Base-by-base conservation (phyloP, 139 green algal genomes). In the Pycnococcus provasolii region DNA sequence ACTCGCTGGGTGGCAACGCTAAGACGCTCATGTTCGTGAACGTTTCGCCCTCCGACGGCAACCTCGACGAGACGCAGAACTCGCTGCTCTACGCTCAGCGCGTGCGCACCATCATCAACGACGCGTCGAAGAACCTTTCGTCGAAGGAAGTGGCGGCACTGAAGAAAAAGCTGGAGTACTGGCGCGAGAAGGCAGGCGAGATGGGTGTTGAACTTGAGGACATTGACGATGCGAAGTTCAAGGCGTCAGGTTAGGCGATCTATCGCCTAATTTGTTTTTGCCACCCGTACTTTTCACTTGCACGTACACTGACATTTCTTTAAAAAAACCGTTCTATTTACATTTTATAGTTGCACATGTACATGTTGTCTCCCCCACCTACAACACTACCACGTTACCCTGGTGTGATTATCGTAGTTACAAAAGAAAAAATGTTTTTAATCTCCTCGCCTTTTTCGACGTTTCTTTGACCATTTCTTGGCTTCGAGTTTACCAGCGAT, bases 71-170 rank as follows among this genome's bases (percentile, higher is more conserved):
- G 62, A 78, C 73, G 43, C 73, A 83, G 46, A 83, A 79, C 63
- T 83, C 77, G 5, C 62, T 83, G 13, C 75, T 43, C 67, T 83
- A 83, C 44, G 73, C 77, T 5, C 68, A 48, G 7, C 68, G 92
- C 42, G 92, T 97, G 73, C 87, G 88, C 46, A 94, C 89, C 39
- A 97, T 98, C 78, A 93, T 90, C 71, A 96, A 96, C 77, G 77
- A 90, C 42, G 81, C 87, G 15, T 75, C 66, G 42, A 88, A 91
- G 73, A 86, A 95, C 66, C 86, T 95, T 74, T 64, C 71, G 43
- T 89, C 69, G 72, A 89, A 92, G 71, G 92, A 96, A 63, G 77
- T 95, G 50, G 46, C 86, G 55, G 75, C 76, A 60, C 64, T 98
- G 58, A 82, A 83, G 70, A 85, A 88, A 77, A 64, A 84, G 75